A percentile compares a stretch with the other conserved stretches of the same genome.
Conservation (phyloP, 2,329 filamentous ascomycete species). For the Sporothrix phasma region DNA sequence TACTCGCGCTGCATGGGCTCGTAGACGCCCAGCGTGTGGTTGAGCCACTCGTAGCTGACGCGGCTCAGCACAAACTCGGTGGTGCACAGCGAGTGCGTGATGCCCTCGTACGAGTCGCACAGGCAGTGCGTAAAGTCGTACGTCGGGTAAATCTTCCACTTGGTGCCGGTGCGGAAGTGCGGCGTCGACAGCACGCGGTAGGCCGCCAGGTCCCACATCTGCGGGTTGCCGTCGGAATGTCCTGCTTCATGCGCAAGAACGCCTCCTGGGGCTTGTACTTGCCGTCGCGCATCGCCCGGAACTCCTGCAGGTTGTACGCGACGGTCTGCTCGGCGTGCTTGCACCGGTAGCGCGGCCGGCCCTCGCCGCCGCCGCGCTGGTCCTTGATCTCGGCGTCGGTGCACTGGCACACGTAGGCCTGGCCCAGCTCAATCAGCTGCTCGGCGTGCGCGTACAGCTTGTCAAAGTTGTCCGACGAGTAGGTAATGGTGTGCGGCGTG, state of each 20-base stretch:
- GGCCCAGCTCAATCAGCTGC: constrained; percentile 62
- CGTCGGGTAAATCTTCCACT: constrained; percentile 91
- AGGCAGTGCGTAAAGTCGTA: constrained; percentile 91
- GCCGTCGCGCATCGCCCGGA: constrained; percentile 82
- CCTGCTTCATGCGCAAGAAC: constrained; percentile 85
- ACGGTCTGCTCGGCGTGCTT: constrained; percentile 64
- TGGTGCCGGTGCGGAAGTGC: constrained; percentile 69
- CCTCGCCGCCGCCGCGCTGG: constrained; percentile 68
- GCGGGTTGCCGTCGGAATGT: constrained; percentile 16
- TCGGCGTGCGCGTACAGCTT: constrained; percentile 81
- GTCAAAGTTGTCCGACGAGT: constrained; percentile 86
- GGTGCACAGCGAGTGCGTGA: constrained; percentile 59
- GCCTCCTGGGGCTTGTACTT: constrained; percentile 81
- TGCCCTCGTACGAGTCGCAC: constrained; percentile 84
- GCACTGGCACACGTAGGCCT: constrained; percentile 82
- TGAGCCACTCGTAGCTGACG: constrained; percentile 82
- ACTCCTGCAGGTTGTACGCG: constrained; percentile 67
- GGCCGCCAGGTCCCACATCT: constrained; percentile 83
- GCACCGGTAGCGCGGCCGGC: constrained; percentile 66
- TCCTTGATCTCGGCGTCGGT: constrained; percentile 72
- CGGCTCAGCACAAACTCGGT: constrained; percentile 52
- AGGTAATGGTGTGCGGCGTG: constrained; percentile 66
- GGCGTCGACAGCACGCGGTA: constrained; percentile 66
- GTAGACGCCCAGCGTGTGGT: constrained; percentile 72
- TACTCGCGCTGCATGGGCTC: constrained; percentile 91